Base-by-base conservation (phyloP, 805 yeast genomes). In the Wickerhamiella brachini region DNA sequence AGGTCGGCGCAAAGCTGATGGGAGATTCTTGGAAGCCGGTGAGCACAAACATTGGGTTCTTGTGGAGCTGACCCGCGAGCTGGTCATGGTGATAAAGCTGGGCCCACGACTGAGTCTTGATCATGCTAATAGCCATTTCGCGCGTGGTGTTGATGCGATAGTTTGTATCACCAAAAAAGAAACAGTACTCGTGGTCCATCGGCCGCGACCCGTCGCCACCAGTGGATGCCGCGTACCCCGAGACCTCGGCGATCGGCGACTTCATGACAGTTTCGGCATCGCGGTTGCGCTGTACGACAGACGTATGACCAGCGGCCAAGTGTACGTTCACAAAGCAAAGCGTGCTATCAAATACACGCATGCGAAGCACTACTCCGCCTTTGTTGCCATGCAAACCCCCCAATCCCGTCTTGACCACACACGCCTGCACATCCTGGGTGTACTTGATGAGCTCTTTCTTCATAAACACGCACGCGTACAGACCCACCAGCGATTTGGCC, bases 151-250 rank as follows among this genome's bases (percentile, higher is more conserved):
- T 70, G 42, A 93, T 80, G 57, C 98, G 74, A 66, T 82, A 93
- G 64, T 93, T 93, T 66, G 94, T 81, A 66, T 93, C 98, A 7
- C 98, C 98, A 67, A 85, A 73, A 88, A 96, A 87, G 15, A 93
- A 77, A 15, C 89, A 74, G 20, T 80, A 78, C 60, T 90, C 95
- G 60, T 84, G 93, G 58, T 87, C 95, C 48, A 76, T 73, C 3
- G 87, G 77, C 10, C 57, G 56, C 39, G 55, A 53, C 17, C 41
- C 20, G 41, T 37, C 41, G 17, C 55, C 56, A 2, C 20, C 54
- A 23, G 55, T n/a, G 3, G 46, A n/a, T 4, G 41, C 41, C 8
- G 41, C 10, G 34, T 44, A 18, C 2, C 31, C 48, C n/a, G 22
- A 5, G 39, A 29, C 38, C 20, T 48, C 56, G 10, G 56, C 52